A percentile compares a stretch with the other conserved stretches of the same genome.
phyloP scores from a whole-genome alignment of 805 yeast species.

The Metschnikowia dekortorum region DNA sequence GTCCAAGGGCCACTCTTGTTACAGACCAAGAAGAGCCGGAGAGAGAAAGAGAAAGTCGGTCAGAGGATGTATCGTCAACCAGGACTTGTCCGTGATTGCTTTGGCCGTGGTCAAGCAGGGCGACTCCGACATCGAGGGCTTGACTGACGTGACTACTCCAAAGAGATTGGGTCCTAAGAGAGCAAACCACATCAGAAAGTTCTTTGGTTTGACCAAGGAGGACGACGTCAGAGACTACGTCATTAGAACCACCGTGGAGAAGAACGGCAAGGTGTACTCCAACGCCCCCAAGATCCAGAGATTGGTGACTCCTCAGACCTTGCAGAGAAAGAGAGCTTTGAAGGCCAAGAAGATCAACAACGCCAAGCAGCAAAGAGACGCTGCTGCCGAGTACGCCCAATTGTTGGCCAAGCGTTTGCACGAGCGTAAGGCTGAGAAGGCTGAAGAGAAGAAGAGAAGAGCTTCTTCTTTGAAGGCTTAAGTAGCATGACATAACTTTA shows the following conservation, averaged over 20 bases:
- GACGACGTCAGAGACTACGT: slow-evolving; percentile 82
- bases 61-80: slow-evolving; percentile 98
- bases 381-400: slow-evolving; percentile 99
- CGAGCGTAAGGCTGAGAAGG: slow-evolving; percentile 97
- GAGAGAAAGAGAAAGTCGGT: slow-evolving; percentile 99
- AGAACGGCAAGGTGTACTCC: slow-evolving; percentile 98
- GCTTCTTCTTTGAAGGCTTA: slow-evolving; percentile 97
- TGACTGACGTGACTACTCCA: slow-evolving; percentile 92
- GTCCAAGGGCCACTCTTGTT: slow-evolving; percentile 93
- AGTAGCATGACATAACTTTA: slow-evolving; percentile 18
- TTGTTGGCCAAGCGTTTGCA: slow-evolving; percentile 96
- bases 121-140: slow-evolving; percentile 91
- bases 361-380: slow-evolving; percentile 99
- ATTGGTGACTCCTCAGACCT: slow-evolving; percentile 97
- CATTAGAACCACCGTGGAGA: slow-evolving; percentile 96
- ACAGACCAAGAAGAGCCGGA: slow-evolving; percentile 99
- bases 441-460: slow-evolving; percentile 99
- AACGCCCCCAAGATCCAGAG: slow-evolving; percentile 99
- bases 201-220: slow-evolving; percentile 96
- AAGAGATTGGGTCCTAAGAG: slow-evolving; percentile 99
- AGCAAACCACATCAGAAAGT: slow-evolving; percentile 99
- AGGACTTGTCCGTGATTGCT: slow-evolving; percentile 94
- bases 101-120: slow-evolving; percentile 96
- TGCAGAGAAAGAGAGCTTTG: slow-evolving; percentile 98
- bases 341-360: slow-evolving; percentile 89